A percentile compares a stretch with the other conserved stretches of the same genome.
Conservation (phyloP, 768 basidiomycete genomes). For the Hirschioporus abietinus region DNA sequence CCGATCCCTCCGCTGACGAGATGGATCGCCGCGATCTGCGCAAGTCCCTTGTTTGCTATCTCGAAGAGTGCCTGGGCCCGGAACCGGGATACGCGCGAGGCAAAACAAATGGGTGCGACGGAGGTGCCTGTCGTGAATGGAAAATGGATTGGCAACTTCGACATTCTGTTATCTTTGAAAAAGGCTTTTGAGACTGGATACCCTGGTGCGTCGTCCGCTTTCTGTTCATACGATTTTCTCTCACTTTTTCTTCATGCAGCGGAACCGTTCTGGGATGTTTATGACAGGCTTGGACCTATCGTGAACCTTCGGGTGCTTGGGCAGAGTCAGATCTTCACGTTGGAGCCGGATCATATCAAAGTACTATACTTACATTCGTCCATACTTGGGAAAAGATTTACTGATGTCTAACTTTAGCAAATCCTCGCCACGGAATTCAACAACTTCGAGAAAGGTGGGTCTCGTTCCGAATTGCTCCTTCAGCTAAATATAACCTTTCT, state of each 20-base stretch:
- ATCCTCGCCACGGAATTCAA: conserved; percentile 51
- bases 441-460: conserved; percentile 53
- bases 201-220: conserved; percentile 32
- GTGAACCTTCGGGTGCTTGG: conserved; percentile 42
- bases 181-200: conserved; percentile 40
- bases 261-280: conserved; percentile 34
- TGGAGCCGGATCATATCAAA: conserved; percentile 52
- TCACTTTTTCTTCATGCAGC: conserved; percentile 23
- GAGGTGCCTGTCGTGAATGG: conserved; percentile 35
- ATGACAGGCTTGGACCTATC: conserved; percentile 36
- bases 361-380: conserved; percentile 21
- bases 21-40: conserved; percentile 23
- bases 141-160: conserved; percentile 38
- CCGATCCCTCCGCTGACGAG: conserved; percentile 35
- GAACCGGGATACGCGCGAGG: conserved; percentile 30
- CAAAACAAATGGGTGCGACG: conserved; percentile 41
- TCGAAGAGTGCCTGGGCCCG: conserved; percentile 26
- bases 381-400: background rate
- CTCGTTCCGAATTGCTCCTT: background rate
- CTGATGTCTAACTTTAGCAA: conserved; percentile 24
- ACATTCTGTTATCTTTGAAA: conserved; percentile 33
- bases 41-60: conserved; percentile 29
- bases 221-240: background rate
- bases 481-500: conserved; percentile 3
- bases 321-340: conserved; percentile 41